Evolutionary conservation across 352 stramenopile species (phyloP).

Genomic region (Achlya hypogyna): DNA sequence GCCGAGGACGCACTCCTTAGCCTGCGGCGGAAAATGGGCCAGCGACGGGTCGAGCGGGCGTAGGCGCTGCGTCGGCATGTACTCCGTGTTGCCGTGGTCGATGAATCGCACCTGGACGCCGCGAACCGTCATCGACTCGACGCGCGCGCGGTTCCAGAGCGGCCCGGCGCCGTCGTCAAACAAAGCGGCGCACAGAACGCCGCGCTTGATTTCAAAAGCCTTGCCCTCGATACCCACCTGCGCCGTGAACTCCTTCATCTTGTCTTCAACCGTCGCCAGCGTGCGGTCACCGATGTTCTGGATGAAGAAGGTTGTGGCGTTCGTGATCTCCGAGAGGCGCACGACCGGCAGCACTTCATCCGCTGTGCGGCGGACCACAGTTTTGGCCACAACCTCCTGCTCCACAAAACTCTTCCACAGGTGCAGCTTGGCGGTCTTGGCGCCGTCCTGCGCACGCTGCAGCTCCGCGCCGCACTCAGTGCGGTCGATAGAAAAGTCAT

Average conservation of each 20-base stretch:
- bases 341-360: conserved; percentile 64
- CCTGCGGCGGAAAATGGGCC: conserved; percentile 82
- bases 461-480: conserved; percentile 70
- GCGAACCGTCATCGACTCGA: conserved; percentile 68
- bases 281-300: conserved; percentile 84
- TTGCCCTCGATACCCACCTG: conserved; percentile 83
- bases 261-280: conserved; percentile 84
- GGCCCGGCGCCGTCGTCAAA: conserved; percentile 92
- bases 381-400: conserved; percentile 39
- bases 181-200: conserved; percentile 88
- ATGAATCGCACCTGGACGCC: conserved; percentile 87
- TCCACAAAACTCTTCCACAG: conserved; percentile 88
- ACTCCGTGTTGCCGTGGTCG: conserved; percentile 93
- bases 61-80: conserved; percentile 74
- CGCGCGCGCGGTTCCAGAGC: conserved; percentile 91
- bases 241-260: conserved; percentile 89
- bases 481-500: conserved; percentile 90
- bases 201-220: conserved; percentile 85
- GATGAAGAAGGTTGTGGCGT: conserved; percentile 91
- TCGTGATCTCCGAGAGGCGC: conserved; percentile 92
- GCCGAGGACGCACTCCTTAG: conserved; percentile 74
- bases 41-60: conserved; percentile 86
- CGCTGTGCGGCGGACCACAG: conserved; percentile 34
- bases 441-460: conserved; percentile 71
- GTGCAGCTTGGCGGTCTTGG: conserved; percentile 89